phyloP scores from a whole-genome alignment of 2,329 filamentous ascomycete genomes.

The Pseudogymnoascus sp. region DNA sequence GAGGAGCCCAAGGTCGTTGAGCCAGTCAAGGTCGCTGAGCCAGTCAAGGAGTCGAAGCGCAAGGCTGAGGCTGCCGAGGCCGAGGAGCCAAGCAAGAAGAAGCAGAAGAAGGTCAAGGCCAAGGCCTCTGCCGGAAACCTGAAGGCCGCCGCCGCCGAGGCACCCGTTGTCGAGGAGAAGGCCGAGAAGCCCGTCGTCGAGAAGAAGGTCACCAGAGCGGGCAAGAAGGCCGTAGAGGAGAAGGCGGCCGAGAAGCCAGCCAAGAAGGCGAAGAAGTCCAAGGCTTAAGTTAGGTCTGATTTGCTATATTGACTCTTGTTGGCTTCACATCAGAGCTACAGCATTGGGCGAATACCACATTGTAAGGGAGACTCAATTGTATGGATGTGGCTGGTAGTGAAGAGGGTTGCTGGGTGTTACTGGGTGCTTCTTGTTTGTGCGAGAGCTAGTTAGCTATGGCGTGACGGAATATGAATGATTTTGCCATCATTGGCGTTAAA shows the following conservation, averaged over 20 bases:
- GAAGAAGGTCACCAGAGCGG: slow-evolving; percentile 35
- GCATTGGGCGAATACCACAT: slow-evolving; percentile 3
- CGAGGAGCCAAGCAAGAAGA: slow-evolving; percentile 10
- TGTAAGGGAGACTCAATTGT: background rate
- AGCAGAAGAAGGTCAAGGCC: slow-evolving; percentile 19
- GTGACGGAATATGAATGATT: slow-evolving; percentile 9
- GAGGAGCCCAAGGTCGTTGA: slow-evolving; percentile 15
- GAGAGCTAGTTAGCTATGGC: background rate
- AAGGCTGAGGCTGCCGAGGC: slow-evolving; percentile 23
- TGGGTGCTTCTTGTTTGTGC: background rate
- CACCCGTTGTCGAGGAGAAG: slow-evolving; percentile 30
- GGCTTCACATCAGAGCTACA: background rate
- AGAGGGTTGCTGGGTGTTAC: background rate
- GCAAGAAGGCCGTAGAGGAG: slow-evolving; percentile 30
- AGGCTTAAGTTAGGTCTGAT: background rate
- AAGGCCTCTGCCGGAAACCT: slow-evolving; percentile 16
- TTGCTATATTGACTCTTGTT: background rate
- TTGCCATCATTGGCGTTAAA: background rate
- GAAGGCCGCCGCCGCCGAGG: background rate
- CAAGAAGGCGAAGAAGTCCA: slow-evolving; percentile 31
- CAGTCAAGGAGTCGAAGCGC: slow-evolving; percentile 26
- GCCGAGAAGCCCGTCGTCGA: slow-evolving; percentile 21
- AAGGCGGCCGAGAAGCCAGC: slow-evolving; percentile 35
- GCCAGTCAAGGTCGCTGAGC: slow-evolving; percentile 16
- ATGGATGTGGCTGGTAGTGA: background rate